Evolutionary conservation across 495 filamentous ascomycete genomes (phyloP).

Genomic region (Xylaria bambusicola): DNA sequence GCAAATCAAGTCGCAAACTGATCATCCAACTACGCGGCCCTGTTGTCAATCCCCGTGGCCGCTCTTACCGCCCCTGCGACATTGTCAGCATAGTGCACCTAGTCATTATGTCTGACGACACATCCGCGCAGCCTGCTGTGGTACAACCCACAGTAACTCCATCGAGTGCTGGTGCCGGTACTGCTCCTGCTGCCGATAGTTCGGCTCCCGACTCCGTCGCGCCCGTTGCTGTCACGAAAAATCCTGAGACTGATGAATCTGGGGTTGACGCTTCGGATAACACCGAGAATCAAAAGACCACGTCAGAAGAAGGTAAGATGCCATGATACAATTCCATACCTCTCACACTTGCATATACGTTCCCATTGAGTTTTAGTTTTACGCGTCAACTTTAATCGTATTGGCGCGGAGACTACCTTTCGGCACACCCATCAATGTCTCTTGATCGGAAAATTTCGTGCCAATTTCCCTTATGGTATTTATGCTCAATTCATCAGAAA

Average conservation of each 20-base stretch:
- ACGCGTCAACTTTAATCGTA: neutral
- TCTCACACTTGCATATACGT: neutral
- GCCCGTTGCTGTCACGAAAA: slow-evolving; percentile 28
- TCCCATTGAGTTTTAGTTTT: too few relatives aligned
- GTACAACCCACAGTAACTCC: slow-evolving; percentile 25
- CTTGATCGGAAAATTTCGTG: neutral
- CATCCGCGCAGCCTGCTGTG: slow-evolving; percentile 27
- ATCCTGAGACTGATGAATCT: slow-evolving; percentile 22
- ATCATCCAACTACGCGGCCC: neutral
- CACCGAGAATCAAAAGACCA: slow-evolving; percentile 15
- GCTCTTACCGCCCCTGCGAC: slow-evolving; percentile 5
- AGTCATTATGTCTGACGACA: slow-evolving; percentile 35
- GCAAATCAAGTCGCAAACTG: neutral
- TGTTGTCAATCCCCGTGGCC: neutral
- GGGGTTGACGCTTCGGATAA: slow-evolving; percentile 13
- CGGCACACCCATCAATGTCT: neutral
- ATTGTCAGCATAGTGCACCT: slow-evolving; percentile 19
- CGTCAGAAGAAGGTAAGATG: slow-evolving; percentile 32
- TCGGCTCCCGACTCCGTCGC: slow-evolving; percentile 27
- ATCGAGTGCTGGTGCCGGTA: slow-evolving; percentile 1
- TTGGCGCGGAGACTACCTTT: slow-evolving; percentile 10
- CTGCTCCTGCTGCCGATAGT: slow-evolving; percentile 18
- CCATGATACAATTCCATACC: slow-evolving; percentile 5
- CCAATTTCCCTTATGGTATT: neutral
- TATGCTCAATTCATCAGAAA: neutral